Base-by-base conservation (phyloP, 1,139 yeast species). In the Yamadazyma aaseri region DNA sequence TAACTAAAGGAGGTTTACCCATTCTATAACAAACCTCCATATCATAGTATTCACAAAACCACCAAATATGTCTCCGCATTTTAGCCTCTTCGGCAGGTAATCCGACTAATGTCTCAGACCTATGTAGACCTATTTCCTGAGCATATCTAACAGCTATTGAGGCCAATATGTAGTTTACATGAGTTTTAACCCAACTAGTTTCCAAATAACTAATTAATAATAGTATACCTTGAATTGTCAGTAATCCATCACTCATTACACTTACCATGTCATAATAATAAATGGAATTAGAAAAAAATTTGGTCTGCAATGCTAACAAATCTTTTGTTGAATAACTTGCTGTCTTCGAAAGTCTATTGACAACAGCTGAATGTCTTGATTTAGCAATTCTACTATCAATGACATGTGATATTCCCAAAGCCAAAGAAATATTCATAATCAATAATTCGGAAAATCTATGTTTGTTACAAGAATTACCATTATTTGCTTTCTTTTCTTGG, bases 61-160 rank as follows among this genome's bases (percentile, higher is more conserved):
- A 76, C 79, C 84, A 83, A 2, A 79, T 38, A 8, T 55, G 53
- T 25, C 74, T 56, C 20, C 78, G 58, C 8, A 57, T 53, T 4
- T 51, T 44, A 5, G 60, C 62, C 28, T 76, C 81, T 3, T 51
- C 58, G 0, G 45, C 44, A 0, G 66, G 37, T 16, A 76, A 45
- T 0, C 68, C 65, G 6, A 48, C 46, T 33, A 69, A 68, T 2
- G 73, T 56, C 42, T 81, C 86, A 11, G 57, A 58, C 21, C 86
- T 58, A 49, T 84, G 85, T 16, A 85, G 58, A 0, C 94, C 94
- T 37, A 81, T 55, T 32, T 77, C 82, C 43, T 73, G 79, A 0
- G 86, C 85, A 44, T 66, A 71, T 36, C 86, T 60, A 2, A 77
- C 67, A 1, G 81, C 81, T 6, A 74, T 66, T 0, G 81, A 58